Conservation (phyloP, 108 stramenopile genomes). For the Nannochloropsis oceanica region DNA sequence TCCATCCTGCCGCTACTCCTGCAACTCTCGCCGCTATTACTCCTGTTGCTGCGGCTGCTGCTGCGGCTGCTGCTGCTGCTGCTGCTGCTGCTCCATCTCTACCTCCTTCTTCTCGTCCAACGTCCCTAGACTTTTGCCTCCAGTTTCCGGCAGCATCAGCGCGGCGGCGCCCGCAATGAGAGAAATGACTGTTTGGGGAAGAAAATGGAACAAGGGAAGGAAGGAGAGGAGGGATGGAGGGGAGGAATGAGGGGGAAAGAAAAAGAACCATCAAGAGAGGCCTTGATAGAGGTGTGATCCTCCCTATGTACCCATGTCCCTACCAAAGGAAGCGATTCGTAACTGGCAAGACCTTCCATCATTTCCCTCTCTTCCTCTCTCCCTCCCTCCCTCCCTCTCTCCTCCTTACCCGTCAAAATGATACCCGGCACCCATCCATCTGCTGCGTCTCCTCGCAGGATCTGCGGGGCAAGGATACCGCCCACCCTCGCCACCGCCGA, state of each 20-base stretch:
- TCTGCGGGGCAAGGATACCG: neutral
- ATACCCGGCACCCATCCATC: neutral
- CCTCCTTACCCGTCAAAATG: neutral
- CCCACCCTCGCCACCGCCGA: neutral
- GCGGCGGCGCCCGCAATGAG: neutral
- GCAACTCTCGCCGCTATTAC: too few relatives aligned
- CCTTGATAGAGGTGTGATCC: too few relatives aligned
- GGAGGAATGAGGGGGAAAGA: neutral
- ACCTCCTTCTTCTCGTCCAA: neutral
- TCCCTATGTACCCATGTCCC: too few relatives aligned
- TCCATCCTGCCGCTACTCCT: too few relatives aligned
- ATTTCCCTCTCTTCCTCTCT: neutral
- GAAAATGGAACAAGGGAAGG: neutral
- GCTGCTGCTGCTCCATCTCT: neutral
- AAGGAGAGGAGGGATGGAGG: neutral
- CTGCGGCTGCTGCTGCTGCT: neutral
- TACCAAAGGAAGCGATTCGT: too few relatives aligned
- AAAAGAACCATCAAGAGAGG: neutral
- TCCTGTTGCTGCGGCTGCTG: too few relatives aligned
- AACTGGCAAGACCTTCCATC: neutral
- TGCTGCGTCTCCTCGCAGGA: neutral
- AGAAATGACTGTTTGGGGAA: neutral
- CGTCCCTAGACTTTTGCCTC: neutral
- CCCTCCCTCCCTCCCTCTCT: neutral
- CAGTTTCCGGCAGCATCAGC: neutral